phyloP scores from a whole-genome alignment of 129 eudicot genomes.

The Pittosporum tobira region DNA sequence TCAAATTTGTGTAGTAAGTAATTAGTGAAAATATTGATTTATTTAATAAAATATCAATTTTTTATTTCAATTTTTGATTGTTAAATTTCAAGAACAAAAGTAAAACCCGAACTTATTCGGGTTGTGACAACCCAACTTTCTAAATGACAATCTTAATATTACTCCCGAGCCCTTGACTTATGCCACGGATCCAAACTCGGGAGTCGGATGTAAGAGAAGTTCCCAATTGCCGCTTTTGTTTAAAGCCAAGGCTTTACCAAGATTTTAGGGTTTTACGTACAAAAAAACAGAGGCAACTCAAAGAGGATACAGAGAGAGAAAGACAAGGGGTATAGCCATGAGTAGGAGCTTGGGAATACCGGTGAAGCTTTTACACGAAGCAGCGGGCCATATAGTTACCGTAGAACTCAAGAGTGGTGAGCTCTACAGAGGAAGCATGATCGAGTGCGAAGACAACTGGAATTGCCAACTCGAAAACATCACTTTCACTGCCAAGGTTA shows the following conservation, averaged over 20 bases:
- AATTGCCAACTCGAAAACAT: conserved; percentile 91
- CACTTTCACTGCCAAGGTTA: conserved; percentile 94
- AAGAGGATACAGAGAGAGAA: conserved; percentile 1
- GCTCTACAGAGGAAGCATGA: conserved; percentile 85
- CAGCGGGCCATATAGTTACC: conserved; percentile 77
- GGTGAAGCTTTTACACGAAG: conserved; percentile 91
- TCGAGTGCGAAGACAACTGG: conserved; percentile 98
- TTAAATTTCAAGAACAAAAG: no score
- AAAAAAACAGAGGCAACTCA: neutral
- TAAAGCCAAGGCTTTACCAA: neutral
- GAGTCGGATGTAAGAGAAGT: neutral
- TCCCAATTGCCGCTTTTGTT: neutral
- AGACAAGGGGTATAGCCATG: conserved; percentile 16
- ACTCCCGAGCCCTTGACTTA: no score
- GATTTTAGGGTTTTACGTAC: conserved; percentile 17
- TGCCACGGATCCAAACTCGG: neutral
- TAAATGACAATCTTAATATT: no score
- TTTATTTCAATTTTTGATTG: no score
- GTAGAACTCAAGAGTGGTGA: conserved; percentile 91
- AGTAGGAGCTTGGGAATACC: conserved; percentile 81
- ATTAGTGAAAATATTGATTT: no score
- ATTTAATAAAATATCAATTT: no score
- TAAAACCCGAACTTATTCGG: no score
- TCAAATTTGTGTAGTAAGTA: no score
- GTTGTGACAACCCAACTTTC: no score